Evolutionary conservation across 352 stramenopile genomes (phyloP), one percentile per base, ranked within the genome.

Genomic region (Pythium biforme): DNA sequence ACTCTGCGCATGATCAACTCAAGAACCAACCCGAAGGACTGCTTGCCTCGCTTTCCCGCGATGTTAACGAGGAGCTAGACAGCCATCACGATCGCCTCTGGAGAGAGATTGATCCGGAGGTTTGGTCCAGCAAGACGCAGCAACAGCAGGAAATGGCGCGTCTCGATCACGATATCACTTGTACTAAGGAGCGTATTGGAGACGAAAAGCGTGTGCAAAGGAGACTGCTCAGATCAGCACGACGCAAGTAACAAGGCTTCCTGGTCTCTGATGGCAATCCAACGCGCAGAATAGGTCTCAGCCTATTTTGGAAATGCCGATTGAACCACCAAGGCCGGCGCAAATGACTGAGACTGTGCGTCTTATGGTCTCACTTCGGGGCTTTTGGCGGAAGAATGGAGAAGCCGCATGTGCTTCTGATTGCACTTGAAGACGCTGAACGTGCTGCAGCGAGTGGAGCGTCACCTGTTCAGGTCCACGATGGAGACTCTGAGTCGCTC

Each of bases 91-190:
- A 55, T 19, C 54, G 55, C 9, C n/a, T 69, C 6, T 63, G 53
- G 53, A 51, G 49, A 23, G 62, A 63, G 29, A 33, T 69, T 14
- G 47, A 69, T 43, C 62, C 62, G 1, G n/a, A 43, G 0, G 39
- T 41, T 27, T 69, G 53, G 53, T 26, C 22, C 2, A 4, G 31
- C 23, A 66, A 60, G 15, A 23, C 19, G n/a, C 40, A 60, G 26
- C 22, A 33, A 1, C 40, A 34, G 14, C 7, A 26, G 33, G 59
- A 66, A 22, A 29, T 26, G 1, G 31, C 54, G 2, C 10, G 27
- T 8, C 4, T 60, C 4, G 33, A 60, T 55, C 51, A 45, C 12
- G 40, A 60, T 11, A n/a, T 46, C 11, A 29, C 33, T 7, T 10
- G 12, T 15, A 15, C 23, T 2, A 66, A 66, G 33, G 34, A 66